Evolutionary conservation across 129 eudicot genomes (phyloP), one percentile per base, ranked within the genome.

Genomic region (Chrysanthemum seticuspe): DNA sequence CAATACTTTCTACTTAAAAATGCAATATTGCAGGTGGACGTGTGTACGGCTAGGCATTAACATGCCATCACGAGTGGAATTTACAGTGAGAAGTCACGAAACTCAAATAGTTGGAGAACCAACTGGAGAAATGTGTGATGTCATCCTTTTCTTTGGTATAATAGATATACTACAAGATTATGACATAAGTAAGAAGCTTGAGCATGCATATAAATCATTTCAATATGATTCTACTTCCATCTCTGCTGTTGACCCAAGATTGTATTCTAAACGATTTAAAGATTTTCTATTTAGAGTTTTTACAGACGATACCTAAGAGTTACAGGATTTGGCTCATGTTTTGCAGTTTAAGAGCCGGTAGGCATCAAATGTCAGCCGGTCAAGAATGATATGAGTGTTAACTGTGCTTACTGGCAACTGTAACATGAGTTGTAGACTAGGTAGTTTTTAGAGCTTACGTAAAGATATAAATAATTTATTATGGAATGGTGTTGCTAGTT

Each of bases 111-210:
- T 87, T 4, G 89, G 89, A 56, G 97, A 87, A 31, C 91, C 90
- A 67, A 85, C 93, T 0, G 89, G 88, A 45, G 89, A 85, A 56
- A 81, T 62, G 68, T 75, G 83, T 59, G 91, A 90, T 10, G 94
- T 90, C 49, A 77, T 85, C 83, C 75, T 90, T 18, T 81, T 85
- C 59, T 90, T 90, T 50, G 89, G 97, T 58, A 90, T 90, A 15
- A 90, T 90, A 23, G 97, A 90, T 72, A 90, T 91, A 79, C 78
- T 91, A 65, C 97, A 91, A 83, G 94, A 90, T 81, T 90, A 90
- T 63, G 97, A 90, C 72, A 90, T 90, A 60, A 83, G 91, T 85
- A 90, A 90, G 87, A 90, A 90, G 88, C 88, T 90, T 31, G 97
- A 90, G 67, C 97, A 90, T 55, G 97, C 95, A 34, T 90, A 90